Percentiles rank a stretch among this genome's conserved stretches.
phyloP scores from a whole-genome alignment of 2,329 filamentous ascomycete species.

The Aspergillus spinulosporus region DNA sequence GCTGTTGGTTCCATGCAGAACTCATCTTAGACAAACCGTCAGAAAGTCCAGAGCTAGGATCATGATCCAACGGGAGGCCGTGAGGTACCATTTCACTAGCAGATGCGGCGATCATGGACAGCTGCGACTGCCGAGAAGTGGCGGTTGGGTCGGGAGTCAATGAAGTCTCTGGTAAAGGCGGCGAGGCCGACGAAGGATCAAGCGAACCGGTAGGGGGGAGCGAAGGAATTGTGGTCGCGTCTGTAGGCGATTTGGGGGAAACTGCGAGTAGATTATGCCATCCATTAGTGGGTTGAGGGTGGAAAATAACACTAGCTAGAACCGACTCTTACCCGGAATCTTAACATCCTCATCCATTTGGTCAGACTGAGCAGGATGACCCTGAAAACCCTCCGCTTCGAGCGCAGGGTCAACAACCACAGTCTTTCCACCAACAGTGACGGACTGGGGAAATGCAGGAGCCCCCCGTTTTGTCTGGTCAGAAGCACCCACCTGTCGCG shows the following conservation, averaged over 20 bases:
- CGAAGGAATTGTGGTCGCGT: slow-evolving; percentile 33
- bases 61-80: slow-evolving; percentile 37
- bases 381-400: slow-evolving; percentile 43
- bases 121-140: slow-evolving; percentile 43
- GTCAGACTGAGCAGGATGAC: slow-evolving; percentile 29
- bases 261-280: slow-evolving; percentile 20
- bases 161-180: slow-evolving; percentile 34
- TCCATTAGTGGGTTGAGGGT: slow-evolving; percentile 18
- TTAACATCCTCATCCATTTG: slow-evolving; percentile 31
- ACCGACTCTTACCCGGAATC: slow-evolving; percentile 23
- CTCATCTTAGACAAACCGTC: slow-evolving; percentile 35
- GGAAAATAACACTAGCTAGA: slow-evolving; percentile 12
- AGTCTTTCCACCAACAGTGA: slow-evolving; percentile 44
- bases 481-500: slow-evolving; percentile 67
- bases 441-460: slow-evolving; percentile 40
- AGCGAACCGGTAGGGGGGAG: slow-evolving; percentile 33
- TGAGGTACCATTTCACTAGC: slow-evolving; percentile 49
- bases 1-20: slow-evolving; percentile 36
- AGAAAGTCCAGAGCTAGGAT: slow-evolving; percentile 25
- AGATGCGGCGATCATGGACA: slow-evolving; percentile 49
- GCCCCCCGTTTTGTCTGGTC: slow-evolving; percentile 47
- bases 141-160: slow-evolving; percentile 38
- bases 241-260: slow-evolving; percentile 31
- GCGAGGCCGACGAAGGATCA: slow-evolving; percentile 39
- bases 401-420: slow-evolving; percentile 46